Base-by-base conservation (phyloP, 148 eudicot species). In the Euryodendron excelsum region DNA sequence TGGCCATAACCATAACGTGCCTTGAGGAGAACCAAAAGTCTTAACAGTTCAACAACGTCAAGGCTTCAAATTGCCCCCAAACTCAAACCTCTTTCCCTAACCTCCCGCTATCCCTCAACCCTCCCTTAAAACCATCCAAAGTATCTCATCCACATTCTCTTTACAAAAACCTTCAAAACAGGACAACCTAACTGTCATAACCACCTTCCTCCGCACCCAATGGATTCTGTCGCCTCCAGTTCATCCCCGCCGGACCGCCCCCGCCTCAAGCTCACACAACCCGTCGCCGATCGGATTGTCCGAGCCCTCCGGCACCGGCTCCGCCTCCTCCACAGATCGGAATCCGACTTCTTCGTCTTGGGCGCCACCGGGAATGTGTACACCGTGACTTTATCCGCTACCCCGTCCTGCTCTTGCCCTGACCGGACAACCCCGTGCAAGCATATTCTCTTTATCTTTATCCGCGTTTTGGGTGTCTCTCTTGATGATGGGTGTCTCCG, bases 281-380 rank as follows among this genome's bases (percentile, higher is more conserved):
- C 89, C 1, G 83, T 89, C n/a, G 79, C 87, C 0, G 97, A 92
- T 66, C 82, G 98, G 33, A 70, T 91, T 11, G 14, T 84, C 45
- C 85, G 98, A 2, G 98, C 97, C 1, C 75, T 91, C 13, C 78
- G 84, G 73, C 93, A 93, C 78, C 91, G 86, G 1, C 90, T 94
- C 55, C 86, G 86, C 55, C 94, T 94, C 74, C 87, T 94, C 72
- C 89, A 94, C 81, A 90, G 97, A n/a, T 82, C 89, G 0, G 92
- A 87, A 60, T 81, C 94, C n/a, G 83, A 78, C n/a, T 94, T 94
- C 88, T 90, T 84, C 79, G 50, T 94, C 34, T 56, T 94, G 18
- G 98, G 98, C 3, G 91, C 97, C 44, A 92, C 98, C 0, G 94
- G 93, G 1, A 94, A 94, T 52, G 98, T 94, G 34, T 94, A 94